Evolutionary conservation across 257 asterid species (phyloP).

Genomic region (Ilex asprella): DNA sequence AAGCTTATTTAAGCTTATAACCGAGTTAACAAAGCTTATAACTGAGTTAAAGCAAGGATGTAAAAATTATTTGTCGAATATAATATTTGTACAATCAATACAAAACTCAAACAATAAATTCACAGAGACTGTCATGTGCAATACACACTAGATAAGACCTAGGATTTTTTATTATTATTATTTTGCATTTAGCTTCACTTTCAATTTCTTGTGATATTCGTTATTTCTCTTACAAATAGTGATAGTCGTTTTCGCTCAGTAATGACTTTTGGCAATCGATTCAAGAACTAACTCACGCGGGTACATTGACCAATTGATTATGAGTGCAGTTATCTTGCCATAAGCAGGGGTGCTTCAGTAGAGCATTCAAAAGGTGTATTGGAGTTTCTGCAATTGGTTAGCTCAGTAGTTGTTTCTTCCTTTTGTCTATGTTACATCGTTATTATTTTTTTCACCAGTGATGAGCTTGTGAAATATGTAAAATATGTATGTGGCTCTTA

Average conservation of each 20-base stretch:
- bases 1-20: too few species aligned
- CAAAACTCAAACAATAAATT: too few species aligned
- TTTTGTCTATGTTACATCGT: constrained; percentile 3
- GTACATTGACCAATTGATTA: background rate
- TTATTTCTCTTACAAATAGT: background rate
- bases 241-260: too few species aligned
- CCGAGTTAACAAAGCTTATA: too few species aligned
- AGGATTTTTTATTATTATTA: background rate
- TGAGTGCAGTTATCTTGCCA: constrained; percentile 61
- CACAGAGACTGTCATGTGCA: too few species aligned
- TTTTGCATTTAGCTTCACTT: background rate
- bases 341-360: constrained; percentile 22
- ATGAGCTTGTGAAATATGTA: constrained; percentile 12
- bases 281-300: background rate
- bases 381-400: constrained; percentile 77
- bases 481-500: constrained; percentile 90
- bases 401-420: constrained; percentile 16
- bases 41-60: too few species aligned
- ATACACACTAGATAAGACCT: too few species aligned
- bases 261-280: too few species aligned
- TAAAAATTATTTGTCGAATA: too few species aligned
- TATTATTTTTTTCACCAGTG: constrained; percentile 1
- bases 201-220: background rate
- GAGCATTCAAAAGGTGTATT: constrained; percentile 42
- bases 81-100: too few species aligned